phyloP scores from a whole-genome alignment of 2,329 filamentous ascomycete genomes.

The Paecilomyces fulvus region DNA sequence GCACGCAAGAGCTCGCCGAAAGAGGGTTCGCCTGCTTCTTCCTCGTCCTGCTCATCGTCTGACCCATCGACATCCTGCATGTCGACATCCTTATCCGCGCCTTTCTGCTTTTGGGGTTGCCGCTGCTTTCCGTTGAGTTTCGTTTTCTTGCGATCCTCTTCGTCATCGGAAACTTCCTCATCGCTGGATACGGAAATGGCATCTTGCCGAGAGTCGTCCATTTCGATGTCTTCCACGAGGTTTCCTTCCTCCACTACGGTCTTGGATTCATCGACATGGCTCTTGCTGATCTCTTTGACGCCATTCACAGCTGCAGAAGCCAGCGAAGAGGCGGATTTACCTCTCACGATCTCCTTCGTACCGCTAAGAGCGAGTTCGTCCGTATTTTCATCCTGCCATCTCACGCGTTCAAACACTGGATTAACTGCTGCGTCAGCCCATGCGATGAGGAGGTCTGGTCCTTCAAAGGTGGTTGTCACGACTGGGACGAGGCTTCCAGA shows the following conservation, averaged over 20 bases:
- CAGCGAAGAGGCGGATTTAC: slow-evolving; percentile 35
- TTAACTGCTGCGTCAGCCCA: slow-evolving; percentile 44
- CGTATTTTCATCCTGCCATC: slow-evolving; percentile 38
- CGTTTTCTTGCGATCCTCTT: slow-evolving; percentile 5
- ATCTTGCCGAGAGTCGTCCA: slow-evolving; percentile 23
- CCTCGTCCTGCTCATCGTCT: slow-evolving; percentile 25
- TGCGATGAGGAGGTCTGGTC: slow-evolving; percentile 38
- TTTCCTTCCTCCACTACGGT: slow-evolving; percentile 45
- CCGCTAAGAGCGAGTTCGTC: slow-evolving; percentile 38
- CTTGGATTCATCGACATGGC: slow-evolving; percentile 50
- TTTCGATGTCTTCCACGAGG: slow-evolving; percentile 33
- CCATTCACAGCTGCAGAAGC: slow-evolving; percentile 46
- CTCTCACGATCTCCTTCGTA: slow-evolving; percentile 35
- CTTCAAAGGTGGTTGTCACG: slow-evolving; percentile 37
- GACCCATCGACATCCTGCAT: slow-evolving; percentile 26
- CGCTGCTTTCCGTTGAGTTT: background rate
- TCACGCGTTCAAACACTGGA: slow-evolving; percentile 41
- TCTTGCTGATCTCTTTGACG: slow-evolving; percentile 41
- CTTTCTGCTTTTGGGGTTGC: background rate
- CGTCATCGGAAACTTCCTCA: slow-evolving; percentile 20
- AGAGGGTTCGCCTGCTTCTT: slow-evolving; percentile 51
- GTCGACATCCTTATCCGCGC: slow-evolving; percentile 31
- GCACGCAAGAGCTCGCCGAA: slow-evolving; percentile 79
- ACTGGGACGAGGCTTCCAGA: slow-evolving; percentile 33
- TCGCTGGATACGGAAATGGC: slow-evolving; percentile 17